phyloP scores from a whole-genome alignment of 1,284 basidiomycete genomes.

The Rhizoctonia solani region DNA sequence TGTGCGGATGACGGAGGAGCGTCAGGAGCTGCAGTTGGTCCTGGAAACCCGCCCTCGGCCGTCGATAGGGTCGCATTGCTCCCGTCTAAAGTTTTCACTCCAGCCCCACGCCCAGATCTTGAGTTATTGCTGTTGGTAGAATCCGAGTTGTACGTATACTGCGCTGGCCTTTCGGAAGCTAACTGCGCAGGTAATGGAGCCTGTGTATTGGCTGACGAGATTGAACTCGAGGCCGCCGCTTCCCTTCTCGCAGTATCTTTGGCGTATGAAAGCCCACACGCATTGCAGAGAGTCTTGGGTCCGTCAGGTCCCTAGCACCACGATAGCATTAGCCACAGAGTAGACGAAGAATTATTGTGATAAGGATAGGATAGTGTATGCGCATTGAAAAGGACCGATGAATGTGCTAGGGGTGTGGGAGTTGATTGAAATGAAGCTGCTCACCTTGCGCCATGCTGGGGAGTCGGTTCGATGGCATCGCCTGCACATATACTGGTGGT shows the following conservation, averaged over 20 bases:
- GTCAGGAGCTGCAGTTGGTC: not conserved
- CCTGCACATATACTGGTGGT: conserved; percentile 32
- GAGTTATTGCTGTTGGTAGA: conserved; percentile 3
- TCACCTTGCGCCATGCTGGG: conserved; percentile 31
- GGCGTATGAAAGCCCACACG: conserved; percentile 30
- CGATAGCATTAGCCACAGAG: not conserved
- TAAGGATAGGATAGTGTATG: conserved; percentile 4
- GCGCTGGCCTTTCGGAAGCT: not conserved
- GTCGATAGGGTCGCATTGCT: not conserved
- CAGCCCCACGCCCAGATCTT: not conserved
- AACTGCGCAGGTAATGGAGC: not conserved
- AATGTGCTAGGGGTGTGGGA: not conserved
- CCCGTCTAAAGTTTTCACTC: conserved; percentile 25
- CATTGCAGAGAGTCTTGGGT: conserved; percentile 31
- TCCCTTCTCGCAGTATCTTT: conserved; percentile 23
- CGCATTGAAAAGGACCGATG: not conserved
- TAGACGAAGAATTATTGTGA: not conserved
- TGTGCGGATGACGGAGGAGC: not conserved
- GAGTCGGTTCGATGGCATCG: conserved; percentile 30
- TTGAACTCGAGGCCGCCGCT: conserved; percentile 6
- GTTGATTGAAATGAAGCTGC: not conserved
- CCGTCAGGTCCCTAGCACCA: conserved; percentile 19
- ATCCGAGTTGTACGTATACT: conserved; percentile 4
- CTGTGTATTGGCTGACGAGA: not conserved
- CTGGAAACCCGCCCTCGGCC: conserved; percentile 5